Percentiles rank a stretch among this genome's conserved stretches.
Evolutionary conservation across 2,329 filamentous ascomycete genomes (phyloP).

Genomic region (Pyricularia sp.): DNA sequence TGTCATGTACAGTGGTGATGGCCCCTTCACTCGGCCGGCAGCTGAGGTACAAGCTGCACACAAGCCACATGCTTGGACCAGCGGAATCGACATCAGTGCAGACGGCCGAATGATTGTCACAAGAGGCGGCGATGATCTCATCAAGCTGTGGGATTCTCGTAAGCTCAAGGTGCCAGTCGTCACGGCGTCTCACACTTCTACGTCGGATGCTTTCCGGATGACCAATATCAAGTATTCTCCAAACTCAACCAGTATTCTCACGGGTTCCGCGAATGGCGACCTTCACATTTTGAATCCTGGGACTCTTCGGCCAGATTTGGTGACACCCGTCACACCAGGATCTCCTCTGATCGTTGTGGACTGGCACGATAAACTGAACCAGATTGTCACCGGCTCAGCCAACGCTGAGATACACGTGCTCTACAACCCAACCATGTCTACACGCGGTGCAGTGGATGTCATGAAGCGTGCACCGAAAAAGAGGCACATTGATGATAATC

Average conservation of each 20-base stretch:
- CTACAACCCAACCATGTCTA: conserved; percentile 79
- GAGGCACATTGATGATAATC: conserved; percentile 90
- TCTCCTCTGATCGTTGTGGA: conserved; percentile 74
- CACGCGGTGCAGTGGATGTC: conserved; percentile 72
- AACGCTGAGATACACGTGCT: conserved; percentile 85
- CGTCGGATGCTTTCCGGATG: conserved; percentile 73
- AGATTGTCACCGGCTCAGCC: conserved; percentile 88
- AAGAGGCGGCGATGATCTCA: conserved; percentile 79
- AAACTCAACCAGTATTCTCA: conserved; percentile 74
- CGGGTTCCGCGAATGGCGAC: conserved; percentile 76
- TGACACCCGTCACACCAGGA: conserved; percentile 81
- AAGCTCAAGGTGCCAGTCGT: conserved; percentile 91
- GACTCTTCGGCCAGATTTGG: conserved; percentile 73
- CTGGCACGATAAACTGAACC: conserved; percentile 93
- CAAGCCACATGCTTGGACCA: conserved; percentile 75
- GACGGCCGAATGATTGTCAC: conserved; percentile 89
- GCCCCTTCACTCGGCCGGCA: conserved; percentile 71
- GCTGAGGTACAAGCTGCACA: conserved; percentile 83
- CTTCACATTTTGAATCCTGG: conserved; percentile 91
- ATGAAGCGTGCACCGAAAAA: conserved; percentile 93
- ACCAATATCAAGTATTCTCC: conserved; percentile 87
- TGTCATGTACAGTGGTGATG: conserved; percentile 86
- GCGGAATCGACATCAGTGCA: conserved; percentile 80
- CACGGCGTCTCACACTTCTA: conserved; percentile 69
- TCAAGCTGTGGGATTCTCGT: conserved; percentile 94